Percentiles rank a stretch among this genome's conserved stretches.
Evolutionary conservation across 495 filamentous ascomycete genomes (phyloP).

Genomic region (Hapsidospora chrysogenum): DNA sequence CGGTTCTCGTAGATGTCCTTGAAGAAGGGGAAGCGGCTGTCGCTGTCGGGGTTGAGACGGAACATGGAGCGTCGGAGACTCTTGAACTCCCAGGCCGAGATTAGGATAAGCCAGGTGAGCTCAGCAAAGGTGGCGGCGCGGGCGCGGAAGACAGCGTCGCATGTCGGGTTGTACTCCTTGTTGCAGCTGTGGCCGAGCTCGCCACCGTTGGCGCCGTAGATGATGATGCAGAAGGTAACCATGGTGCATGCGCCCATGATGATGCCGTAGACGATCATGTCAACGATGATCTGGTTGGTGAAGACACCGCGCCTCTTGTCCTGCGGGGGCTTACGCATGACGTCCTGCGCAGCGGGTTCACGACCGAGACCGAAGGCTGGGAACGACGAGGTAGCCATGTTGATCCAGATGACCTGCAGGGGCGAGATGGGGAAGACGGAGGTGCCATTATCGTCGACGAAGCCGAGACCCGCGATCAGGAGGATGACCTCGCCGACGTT

Average conservation of each 20-base stretch:
- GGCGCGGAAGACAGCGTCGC: slow-evolving; percentile 53
- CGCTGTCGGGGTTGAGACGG: slow-evolving; percentile 41
- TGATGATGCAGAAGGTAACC: slow-evolving; percentile 48
- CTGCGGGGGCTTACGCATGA: slow-evolving; percentile 58
- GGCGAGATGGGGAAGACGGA: slow-evolving; percentile 65
- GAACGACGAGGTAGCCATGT: slow-evolving; percentile 60
- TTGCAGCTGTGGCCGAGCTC: slow-evolving; percentile 54
- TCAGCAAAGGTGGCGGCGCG: slow-evolving; percentile 62
- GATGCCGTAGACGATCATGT: slow-evolving; percentile 59
- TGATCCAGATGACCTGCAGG: slow-evolving; percentile 64
- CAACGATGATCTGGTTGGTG: slow-evolving; percentile 46
- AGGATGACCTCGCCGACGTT: slow-evolving; percentile 63
- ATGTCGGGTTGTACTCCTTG: slow-evolving; percentile 31
- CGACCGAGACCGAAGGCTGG: slow-evolving; percentile 61
- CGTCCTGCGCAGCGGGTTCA: slow-evolving; percentile 46
- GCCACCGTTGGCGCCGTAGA: slow-evolving; percentile 42
- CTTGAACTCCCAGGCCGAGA: slow-evolving; percentile 65
- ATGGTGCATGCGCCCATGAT: slow-evolving; percentile 54
- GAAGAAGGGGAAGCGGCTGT: slow-evolving; percentile 35
- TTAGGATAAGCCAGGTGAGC: slow-evolving; percentile 55
- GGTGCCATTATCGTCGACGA: slow-evolving; percentile 43
- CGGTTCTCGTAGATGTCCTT: slow-evolving; percentile 50
- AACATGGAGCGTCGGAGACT: slow-evolving; percentile 53
- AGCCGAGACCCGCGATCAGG: slow-evolving; percentile 52
- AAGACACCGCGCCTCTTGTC: slow-evolving; percentile 52